Evolutionary conservation across 1,284 basidiomycete genomes (phyloP).

Genomic region (Trametes sp.): DNA sequence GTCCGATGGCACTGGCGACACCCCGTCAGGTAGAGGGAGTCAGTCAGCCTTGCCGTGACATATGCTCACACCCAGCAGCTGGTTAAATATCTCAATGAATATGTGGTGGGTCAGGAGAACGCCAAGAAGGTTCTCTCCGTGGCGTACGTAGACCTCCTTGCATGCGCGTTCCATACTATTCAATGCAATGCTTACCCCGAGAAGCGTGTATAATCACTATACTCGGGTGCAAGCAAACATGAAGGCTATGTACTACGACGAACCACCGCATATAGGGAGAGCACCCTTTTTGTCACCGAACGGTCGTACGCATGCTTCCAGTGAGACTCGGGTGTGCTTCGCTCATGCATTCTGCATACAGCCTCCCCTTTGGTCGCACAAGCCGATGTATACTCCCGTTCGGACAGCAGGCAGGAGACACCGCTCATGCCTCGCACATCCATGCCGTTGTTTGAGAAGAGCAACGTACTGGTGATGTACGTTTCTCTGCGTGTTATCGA

Average conservation of each 20-base stretch:
- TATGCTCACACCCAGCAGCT: slow-evolving; percentile 55
- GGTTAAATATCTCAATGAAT: slow-evolving; percentile 87
- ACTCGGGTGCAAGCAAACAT: slow-evolving; percentile 79
- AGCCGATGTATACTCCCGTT: slow-evolving; percentile 63
- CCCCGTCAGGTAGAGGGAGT: slow-evolving; percentile 65
- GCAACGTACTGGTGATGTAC: slow-evolving; percentile 90
- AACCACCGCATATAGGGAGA: slow-evolving; percentile 37
- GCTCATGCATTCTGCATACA: not conserved
- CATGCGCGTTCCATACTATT: not conserved
- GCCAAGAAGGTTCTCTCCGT: slow-evolving; percentile 93
- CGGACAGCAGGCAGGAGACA: slow-evolving; percentile 46
- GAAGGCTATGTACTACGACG: slow-evolving; percentile 54
- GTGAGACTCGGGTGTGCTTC: not conserved
- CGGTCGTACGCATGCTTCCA: slow-evolving; percentile 40
- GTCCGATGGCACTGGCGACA: slow-evolving; percentile 62
- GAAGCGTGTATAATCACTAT: slow-evolving; percentile 92
- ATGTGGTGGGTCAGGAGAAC: slow-evolving; percentile 90
- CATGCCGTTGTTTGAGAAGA: slow-evolving; percentile 86
- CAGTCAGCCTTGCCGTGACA: not conserved
- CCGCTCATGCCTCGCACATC: slow-evolving; percentile 52
- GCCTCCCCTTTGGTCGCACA: slow-evolving; percentile 42
- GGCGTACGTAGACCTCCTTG: slow-evolving; percentile 38
- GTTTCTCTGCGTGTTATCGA: slow-evolving; percentile 34
- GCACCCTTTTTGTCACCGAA: slow-evolving; percentile 35
- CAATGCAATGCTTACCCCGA: slow-evolving; percentile 6